phyloP scores from a whole-genome alignment of 768 basidiomycete genomes.

The Auriscalpium orientale region DNA sequence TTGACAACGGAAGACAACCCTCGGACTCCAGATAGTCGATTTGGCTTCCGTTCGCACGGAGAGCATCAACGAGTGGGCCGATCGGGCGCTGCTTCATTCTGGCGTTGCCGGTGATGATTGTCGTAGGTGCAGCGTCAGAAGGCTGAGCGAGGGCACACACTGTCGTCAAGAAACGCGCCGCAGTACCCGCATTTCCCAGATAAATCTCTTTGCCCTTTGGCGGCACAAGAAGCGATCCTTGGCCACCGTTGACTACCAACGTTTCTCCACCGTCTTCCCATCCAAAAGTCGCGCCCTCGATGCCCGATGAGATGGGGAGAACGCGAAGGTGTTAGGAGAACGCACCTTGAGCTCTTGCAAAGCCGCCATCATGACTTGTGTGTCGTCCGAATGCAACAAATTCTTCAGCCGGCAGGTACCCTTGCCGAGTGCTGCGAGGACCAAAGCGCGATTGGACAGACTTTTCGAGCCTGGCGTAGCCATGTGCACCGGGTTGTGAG shows the following conservation, averaged over 20 bases:
- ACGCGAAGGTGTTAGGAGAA: neutral
- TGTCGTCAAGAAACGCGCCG: slow-evolving; percentile 93
- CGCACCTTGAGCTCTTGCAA: slow-evolving; percentile 77
- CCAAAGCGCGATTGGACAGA: slow-evolving; percentile 89
- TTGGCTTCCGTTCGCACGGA: slow-evolving; percentile 68
- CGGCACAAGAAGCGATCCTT: slow-evolving; percentile 73
- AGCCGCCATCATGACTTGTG: slow-evolving; percentile 98
- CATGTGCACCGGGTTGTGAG: slow-evolving; percentile 49
- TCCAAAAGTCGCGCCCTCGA: slow-evolving; percentile 79
- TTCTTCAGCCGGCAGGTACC: slow-evolving; percentile 88
- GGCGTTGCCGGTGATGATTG: slow-evolving; percentile 92
- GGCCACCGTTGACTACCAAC: slow-evolving; percentile 83
- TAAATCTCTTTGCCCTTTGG: slow-evolving; percentile 81
- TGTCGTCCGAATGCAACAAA: slow-evolving; percentile 93
- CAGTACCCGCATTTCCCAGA: slow-evolving; percentile 95
- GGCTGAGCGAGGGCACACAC: slow-evolving; percentile 84
- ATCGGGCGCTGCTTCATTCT: slow-evolving; percentile 99
- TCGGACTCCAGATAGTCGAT: slow-evolving; percentile 73
- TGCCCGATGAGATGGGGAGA: slow-evolving; percentile 1
- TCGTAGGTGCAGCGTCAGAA: slow-evolving; percentile 35
- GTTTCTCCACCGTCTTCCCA: slow-evolving; percentile 98
- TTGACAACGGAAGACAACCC: slow-evolving; percentile 85
- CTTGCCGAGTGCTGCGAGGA: slow-evolving; percentile 84
- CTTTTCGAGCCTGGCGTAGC: slow-evolving; percentile 95
- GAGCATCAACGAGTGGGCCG: slow-evolving; percentile 88